A percentile compares a stretch with the other conserved stretches of the same genome.
phyloP scores from a whole-genome alignment of 345 rosid species.

The Eucalyptus globulus region DNA sequence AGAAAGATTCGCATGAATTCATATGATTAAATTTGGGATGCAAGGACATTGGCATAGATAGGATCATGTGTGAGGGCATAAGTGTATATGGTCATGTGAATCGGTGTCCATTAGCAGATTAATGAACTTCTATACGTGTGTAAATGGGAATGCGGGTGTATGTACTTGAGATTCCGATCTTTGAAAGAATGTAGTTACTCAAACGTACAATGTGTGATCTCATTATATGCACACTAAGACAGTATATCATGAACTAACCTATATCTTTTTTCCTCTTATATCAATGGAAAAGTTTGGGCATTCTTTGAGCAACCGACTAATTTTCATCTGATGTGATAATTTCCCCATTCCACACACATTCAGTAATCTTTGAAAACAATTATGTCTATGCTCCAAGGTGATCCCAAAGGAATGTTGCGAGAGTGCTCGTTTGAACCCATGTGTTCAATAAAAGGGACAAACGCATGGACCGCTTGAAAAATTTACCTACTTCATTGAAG shows the following conservation, averaged over 20 bases:
- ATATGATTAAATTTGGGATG: neutral
- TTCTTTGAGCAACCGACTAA: neutral
- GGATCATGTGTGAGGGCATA: neutral
- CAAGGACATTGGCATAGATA: neutral
- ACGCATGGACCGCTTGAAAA: neutral
- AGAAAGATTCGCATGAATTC: neutral
- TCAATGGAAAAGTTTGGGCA: neutral
- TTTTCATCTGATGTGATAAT: accelerated
- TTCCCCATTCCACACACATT: accelerated
- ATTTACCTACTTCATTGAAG: neutral
- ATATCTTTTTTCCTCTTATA: neutral
- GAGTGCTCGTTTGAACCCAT: neutral
- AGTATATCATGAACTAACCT: accelerated
- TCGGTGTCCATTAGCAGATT: neutral
- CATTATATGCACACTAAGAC: neutral
- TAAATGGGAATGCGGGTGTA: neutral
- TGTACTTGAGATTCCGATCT: neutral
- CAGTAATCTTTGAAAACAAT: neutral
- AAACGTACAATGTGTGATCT: neutral
- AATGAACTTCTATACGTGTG: neutral
- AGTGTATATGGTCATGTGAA: neutral
- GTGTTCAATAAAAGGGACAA: neutral
- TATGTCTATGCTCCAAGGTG: neutral
- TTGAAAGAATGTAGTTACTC: neutral
- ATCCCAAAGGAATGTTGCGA: neutral